Evolutionary conservation across 805 yeast genomes (phyloP), one percentile per base, ranked within the genome.

Genomic region (Teunomyces cretensis): DNA sequence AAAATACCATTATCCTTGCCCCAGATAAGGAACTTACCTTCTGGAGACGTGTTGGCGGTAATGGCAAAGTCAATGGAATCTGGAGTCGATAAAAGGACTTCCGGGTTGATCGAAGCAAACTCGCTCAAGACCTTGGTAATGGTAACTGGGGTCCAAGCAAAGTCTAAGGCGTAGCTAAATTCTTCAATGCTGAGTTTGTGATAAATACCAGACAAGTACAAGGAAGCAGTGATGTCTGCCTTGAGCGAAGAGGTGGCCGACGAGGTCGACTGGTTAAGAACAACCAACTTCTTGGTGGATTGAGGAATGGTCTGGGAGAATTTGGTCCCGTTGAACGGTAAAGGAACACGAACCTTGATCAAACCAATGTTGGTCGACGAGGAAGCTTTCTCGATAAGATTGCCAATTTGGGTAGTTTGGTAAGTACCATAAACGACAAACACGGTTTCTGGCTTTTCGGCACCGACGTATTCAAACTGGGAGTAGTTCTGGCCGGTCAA

Each of bases 381-480:
- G n/a, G 39, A 30, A 31, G 66, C 57, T 15, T 60, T 58, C 28
- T 60, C 52, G 39, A 83, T 68, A 24, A 76, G 72, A 22, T 68
- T 64, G 39, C 77, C 55, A 33, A 87, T 74, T 45, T 80, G 66
- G 44, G 80, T 71, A 13, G 85, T 69, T 61, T 86, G 90, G 35
- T 76, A 65, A 33, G 94, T 74, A 17, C 96, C 96, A 52, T 86
- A 82, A n/a, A 83, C 74, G 28, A 90, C 92, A 62, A 87, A 83
- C n/a, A 91, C 87, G 17, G 85, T 80, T 37, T 79, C 79, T 7
- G 96, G 84, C 44, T 72, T 64, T 8, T 62, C 61, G 43, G 72
- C 71, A 43, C 97, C 97, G 47, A 62, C 67, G 65, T 84, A 88
- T 64, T 87, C 88, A 57, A 87, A 86, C 22, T 84, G 80, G 39